These are phyloP conservation scores for Candida sonorensis DNA, from an alignment of 805 yeast species.

Conservation along the genomic window DNA sequence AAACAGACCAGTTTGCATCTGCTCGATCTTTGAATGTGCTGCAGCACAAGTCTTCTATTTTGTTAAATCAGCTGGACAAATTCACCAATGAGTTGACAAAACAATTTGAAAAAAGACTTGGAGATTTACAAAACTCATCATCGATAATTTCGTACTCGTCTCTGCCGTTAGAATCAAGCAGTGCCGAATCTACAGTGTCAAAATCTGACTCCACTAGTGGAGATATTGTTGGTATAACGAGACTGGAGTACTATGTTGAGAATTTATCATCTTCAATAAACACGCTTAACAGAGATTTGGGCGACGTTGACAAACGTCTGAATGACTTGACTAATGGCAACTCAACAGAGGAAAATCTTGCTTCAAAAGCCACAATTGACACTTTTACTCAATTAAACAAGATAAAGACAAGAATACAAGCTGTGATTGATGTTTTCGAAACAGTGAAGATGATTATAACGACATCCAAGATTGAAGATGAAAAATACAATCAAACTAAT, in stretches of 20 bases:
- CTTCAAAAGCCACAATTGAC: slow-evolving; percentile 19
- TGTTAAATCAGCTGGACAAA: slow-evolving; percentile 55
- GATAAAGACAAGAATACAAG: slow-evolving; percentile 38
- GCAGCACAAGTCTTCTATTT: slow-evolving; percentile 41
- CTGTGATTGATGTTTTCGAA: slow-evolving; percentile 41
- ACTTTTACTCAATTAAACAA: slow-evolving; percentile 37
- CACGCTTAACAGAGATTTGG: slow-evolving; percentile 45
- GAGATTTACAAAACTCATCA: slow-evolving; percentile 42
- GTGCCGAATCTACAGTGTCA: slow-evolving; percentile 6
- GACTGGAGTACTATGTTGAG: slow-evolving; percentile 61
- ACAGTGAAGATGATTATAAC: slow-evolving; percentile 34
- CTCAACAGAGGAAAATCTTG: neutral
- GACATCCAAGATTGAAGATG: slow-evolving; percentile 20
- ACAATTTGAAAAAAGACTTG: slow-evolving; percentile 45
- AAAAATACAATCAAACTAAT: neutral
- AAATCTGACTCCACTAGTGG: neutral
- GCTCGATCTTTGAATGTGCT: slow-evolving; percentile 30
- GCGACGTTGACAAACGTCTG: slow-evolving; percentile 24
- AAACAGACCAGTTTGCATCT: slow-evolving; percentile 29
- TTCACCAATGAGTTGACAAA: slow-evolving; percentile 52
- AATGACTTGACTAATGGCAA: slow-evolving; percentile 15
- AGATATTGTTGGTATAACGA: slow-evolving; percentile 36
- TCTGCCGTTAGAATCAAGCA: no score
- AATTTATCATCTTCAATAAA: slow-evolving; percentile 52
- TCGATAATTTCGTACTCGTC: slow-evolving; percentile 38